Conservation (phyloP, 2,329 filamentous ascomycete genomes). For the Simplicillium aogashimaense region DNA sequence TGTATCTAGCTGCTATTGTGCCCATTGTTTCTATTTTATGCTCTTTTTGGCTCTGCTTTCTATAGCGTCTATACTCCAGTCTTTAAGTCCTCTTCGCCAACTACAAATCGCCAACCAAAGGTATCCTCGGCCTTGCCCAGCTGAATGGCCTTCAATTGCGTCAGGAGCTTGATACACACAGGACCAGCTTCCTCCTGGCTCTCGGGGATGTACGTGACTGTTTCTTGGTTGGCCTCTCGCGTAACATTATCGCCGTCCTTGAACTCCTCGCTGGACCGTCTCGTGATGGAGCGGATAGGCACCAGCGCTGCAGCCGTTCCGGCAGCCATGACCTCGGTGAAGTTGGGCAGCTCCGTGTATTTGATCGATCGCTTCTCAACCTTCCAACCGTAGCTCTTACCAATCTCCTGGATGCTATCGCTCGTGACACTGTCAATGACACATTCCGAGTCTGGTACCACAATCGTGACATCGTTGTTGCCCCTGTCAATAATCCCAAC, state of each 20-base stretch:
- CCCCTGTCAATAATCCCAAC: constrained; percentile 59
- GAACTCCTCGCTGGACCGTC: constrained; percentile 30
- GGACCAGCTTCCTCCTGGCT: constrained; percentile 61
- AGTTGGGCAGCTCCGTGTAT: constrained; percentile 44
- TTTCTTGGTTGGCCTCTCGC: constrained; percentile 30
- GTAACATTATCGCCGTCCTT: constrained; percentile 28
- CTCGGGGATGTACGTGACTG: constrained; percentile 43
- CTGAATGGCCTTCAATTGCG: constrained; percentile 77
- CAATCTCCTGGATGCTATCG: constrained; percentile 69
- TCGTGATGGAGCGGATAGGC: constrained; percentile 83
- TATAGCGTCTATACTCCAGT: constrained; percentile 11
- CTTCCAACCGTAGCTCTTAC: constrained; percentile 68
- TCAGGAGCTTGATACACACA: constrained; percentile 61
- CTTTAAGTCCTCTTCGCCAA: constrained; percentile 34
- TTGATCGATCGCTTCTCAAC: constrained; percentile 67
- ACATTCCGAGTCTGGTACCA: constrained; percentile 79
- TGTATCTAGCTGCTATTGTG: too few species aligned
- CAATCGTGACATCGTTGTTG: constrained; percentile 54
- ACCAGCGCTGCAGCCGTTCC: constrained; percentile 88
- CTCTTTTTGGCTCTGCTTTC: too few species aligned
- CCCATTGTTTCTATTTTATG: too few species aligned
- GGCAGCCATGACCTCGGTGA: constrained; percentile 75
- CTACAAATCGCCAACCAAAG: constrained; percentile 59
- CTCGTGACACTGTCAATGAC: constrained; percentile 84
- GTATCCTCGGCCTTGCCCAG: constrained; percentile 66